Conservation (phyloP, 2,329 filamentous ascomycete species). For the Colletotrichum gigasporum region DNA sequence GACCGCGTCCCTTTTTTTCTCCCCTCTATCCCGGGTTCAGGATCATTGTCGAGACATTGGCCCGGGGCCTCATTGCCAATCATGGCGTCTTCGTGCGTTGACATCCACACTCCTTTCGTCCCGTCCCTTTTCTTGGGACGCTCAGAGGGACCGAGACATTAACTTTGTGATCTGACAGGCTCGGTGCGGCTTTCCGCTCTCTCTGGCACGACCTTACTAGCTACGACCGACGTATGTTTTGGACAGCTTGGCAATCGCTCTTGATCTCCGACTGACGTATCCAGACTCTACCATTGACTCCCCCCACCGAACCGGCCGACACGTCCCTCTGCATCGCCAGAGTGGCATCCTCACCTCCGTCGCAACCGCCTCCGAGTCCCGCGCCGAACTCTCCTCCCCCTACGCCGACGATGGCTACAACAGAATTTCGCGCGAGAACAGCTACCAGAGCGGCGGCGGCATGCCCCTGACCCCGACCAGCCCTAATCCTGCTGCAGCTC, state of each 20-base stretch:
- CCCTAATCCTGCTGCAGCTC: slow-evolving; percentile 67
- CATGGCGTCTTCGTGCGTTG: slow-evolving; percentile 34
- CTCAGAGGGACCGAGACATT: slow-evolving; percentile 28
- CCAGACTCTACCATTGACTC: slow-evolving; percentile 93
- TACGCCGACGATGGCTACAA: slow-evolving; percentile 75
- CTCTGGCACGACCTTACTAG: slow-evolving; percentile 95
- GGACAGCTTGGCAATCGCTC: slow-evolving; percentile 4
- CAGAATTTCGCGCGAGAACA: slow-evolving; percentile 49
- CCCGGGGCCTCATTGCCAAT: slow-evolving; percentile 26
- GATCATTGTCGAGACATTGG: slow-evolving; percentile 23
- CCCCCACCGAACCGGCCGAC: slow-evolving; percentile 88
- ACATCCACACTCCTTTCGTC: not conserved
- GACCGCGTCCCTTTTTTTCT: slow-evolving; percentile 8
- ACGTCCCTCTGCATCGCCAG: slow-evolving; percentile 87
- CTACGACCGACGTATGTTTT: slow-evolving; percentile 70
- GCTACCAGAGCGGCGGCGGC: slow-evolving; percentile 70
- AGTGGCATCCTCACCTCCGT: slow-evolving; percentile 87
- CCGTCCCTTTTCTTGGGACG: slow-evolving; percentile 18
- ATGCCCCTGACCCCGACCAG: slow-evolving; percentile 59
- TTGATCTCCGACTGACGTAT: slow-evolving; percentile 30
- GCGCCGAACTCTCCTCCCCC: slow-evolving; percentile 80
- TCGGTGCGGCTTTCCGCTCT: slow-evolving; percentile 80
- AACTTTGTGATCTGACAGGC: slow-evolving; percentile 49
- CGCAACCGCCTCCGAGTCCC: slow-evolving; percentile 89
- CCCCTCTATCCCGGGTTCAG: slow-evolving; percentile 12